Percentiles rank a stretch among this genome's conserved stretches.
phyloP scores from a whole-genome alignment of 2,329 filamentous ascomycete species.

The Fusarium sp. region DNA sequence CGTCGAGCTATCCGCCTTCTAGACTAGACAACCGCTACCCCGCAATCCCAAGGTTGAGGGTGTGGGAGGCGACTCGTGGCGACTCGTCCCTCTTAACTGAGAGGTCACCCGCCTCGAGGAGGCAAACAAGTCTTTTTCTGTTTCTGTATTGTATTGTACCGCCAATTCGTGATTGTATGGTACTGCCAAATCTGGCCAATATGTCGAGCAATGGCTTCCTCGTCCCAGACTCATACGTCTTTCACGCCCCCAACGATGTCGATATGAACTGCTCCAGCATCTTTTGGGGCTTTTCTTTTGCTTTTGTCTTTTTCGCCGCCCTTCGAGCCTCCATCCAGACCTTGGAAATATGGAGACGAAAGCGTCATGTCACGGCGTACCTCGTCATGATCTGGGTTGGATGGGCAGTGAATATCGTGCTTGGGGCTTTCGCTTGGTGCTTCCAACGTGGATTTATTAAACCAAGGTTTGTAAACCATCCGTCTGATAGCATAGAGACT shows the following conservation, averaged over 20 bases:
- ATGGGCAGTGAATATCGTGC: neutral
- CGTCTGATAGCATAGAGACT: neutral
- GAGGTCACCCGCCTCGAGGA: neutral
- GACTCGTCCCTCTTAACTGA: constrained; percentile 2
- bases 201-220: constrained; percentile 2
- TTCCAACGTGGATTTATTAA: neutral
- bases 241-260: neutral
- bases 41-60: neutral
- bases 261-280: neutral
- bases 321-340: neutral
- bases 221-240: neutral
- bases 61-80: constrained; percentile 2
- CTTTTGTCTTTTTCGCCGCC: neutral
- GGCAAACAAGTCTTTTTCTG: neutral
- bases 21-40: neutral
- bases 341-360: neutral
- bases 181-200: neutral
- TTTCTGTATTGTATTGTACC: neutral
- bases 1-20: neutral
- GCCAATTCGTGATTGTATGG: neutral
- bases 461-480: neutral
- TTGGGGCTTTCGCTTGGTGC: neutral
- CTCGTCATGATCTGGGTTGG: neutral
- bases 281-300: neutral
- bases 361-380: neutral